Evolutionary conservation across 495 filamentous ascomycete genomes (phyloP), one percentile per base, ranked within the genome.

Genomic region (Penicillium parvum): DNA sequence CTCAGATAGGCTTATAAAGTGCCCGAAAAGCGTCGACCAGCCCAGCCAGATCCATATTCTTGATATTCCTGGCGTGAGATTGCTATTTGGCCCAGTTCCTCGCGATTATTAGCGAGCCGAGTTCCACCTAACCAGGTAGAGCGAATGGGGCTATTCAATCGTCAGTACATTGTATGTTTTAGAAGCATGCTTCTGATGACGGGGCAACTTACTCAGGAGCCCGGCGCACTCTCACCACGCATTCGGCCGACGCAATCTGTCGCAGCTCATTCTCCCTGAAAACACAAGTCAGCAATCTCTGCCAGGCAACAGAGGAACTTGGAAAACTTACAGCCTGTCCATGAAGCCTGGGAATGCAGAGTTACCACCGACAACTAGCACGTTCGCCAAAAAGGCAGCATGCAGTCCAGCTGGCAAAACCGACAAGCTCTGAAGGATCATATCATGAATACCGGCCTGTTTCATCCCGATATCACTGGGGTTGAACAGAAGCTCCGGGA

Each of bases 31-130:
- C 82, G 86, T 47, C 79, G 81, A 23, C 75, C 78, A 16, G 84
- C 74, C 88, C 87, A 96, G 16, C 66, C 74, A 38, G 81, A 81
- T 18, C 92, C 92, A 59, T 87, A 61, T 62, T 99, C 92, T 36
- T 87, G 79, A 62, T 97, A 97, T 56, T 99, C 89, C 43, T 86
- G 76, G 46, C 87, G 85, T 5, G 86, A 90, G 10, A 96, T 85
- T 0, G 79, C 76, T 8, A 88, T 64, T 27, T 69, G 67, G 45
- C 77, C 69, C 33, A 90, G 52, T 27, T 69, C 61, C 26, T 82
- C 73, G 40, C 73, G 74, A 57, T 92, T 79, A 21, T 61, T 75
- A 1, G 88, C 90, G 37, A 96, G 71, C 26, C 77, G 75, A 17
- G 84, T 84, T 11, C 84, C 94, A 12, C 92, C 94, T 2, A 78